Evolutionary conservation across 2,329 filamentous ascomycete genomes (phyloP), one percentile per base, ranked within the genome.

Genomic region (Sporothrix euskadiensis): DNA sequence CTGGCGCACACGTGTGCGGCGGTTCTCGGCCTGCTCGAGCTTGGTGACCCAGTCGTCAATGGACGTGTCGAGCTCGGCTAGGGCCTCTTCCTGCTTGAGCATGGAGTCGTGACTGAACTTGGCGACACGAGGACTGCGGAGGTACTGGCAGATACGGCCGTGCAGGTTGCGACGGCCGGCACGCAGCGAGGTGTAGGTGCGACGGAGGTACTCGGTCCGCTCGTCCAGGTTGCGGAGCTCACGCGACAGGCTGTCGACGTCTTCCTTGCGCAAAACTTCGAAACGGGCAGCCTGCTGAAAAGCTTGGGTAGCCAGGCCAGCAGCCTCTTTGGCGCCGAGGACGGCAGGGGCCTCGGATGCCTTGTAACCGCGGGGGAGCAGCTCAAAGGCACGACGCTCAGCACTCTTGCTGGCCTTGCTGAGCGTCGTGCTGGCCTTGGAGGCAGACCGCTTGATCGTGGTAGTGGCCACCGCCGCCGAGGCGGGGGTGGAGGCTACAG

Each of bases 11-110:
- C 91, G 87, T 19, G 89, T 90, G 56, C 92, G 89, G 78, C 92
- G 86, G 79, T 94, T 93, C 81, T 95, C 92, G 10, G 92, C 91
- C 75, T 91, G 88, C 79, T 94, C 92, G n/a, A 94, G 87, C 82
- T 94, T 94, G 77, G 83, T 85, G 68, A 92, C 89, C 90, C 92
- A 94, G 79, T 94, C 91, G 78, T 94, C 92, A 75, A 95, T 94
- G 2, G 90, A 92, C 19, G 86, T 83, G 79, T 95, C 92, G 7
- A 95, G 87, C 80, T 94, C 92, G 1, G 90, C 88, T 12, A 95
- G 85, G 1, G 91, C 91, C 81, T 94, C 92, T 80, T 94, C 92
- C 79, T 94, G 92, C 82, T 91, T 92, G 57, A 94, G 85, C 80
- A 95, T 88, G 26, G 89, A 90, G 75, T 94, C 91, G 75, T 90